Conservation (phyloP, 106 monocot species). For the Iris macrosiphon region DNA sequence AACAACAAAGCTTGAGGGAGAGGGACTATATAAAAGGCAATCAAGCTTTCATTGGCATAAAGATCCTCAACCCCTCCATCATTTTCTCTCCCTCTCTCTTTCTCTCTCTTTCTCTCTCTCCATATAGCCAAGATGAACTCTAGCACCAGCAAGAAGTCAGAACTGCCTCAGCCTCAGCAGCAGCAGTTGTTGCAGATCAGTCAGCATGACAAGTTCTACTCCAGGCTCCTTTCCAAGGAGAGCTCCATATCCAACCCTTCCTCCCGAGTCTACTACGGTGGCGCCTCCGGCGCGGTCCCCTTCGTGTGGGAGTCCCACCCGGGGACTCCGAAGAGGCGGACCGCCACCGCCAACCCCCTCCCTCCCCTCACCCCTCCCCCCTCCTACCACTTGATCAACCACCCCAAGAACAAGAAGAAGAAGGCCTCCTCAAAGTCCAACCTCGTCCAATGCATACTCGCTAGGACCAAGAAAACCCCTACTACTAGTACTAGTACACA, state of each 20-base stretch:
- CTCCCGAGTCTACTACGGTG: constrained; percentile 45
- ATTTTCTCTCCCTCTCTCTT: no score
- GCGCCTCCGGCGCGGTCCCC: constrained; percentile 33
- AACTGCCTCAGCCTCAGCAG: no score
- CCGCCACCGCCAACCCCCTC: constrained; percentile 3
- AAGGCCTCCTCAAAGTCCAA: background rate
- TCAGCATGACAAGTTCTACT: constrained; percentile 25
- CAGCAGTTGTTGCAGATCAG: constrained; percentile 12
- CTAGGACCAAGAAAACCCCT: background rate
- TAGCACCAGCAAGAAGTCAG: no score
- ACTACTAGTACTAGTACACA: background rate
- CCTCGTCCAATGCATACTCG: constrained; percentile 7
- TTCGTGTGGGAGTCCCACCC: constrained; percentile 66
- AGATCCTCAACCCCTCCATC: no score
- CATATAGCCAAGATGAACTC: no score
- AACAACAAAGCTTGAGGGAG: no score
- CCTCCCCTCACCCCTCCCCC: constrained; percentile 62
- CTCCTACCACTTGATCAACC: constrained; percentile 31
- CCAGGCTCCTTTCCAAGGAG: constrained; percentile 23
- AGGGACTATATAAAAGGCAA: no score
- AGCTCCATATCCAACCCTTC: constrained; percentile 16
- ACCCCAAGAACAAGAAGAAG: background rate
- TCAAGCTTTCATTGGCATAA: no score
- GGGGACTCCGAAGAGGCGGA: constrained; percentile 39
- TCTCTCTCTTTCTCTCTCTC: no score